Base-by-base conservation (phyloP, 768 basidiomycete species). In the Sarcodon aspratus region DNA sequence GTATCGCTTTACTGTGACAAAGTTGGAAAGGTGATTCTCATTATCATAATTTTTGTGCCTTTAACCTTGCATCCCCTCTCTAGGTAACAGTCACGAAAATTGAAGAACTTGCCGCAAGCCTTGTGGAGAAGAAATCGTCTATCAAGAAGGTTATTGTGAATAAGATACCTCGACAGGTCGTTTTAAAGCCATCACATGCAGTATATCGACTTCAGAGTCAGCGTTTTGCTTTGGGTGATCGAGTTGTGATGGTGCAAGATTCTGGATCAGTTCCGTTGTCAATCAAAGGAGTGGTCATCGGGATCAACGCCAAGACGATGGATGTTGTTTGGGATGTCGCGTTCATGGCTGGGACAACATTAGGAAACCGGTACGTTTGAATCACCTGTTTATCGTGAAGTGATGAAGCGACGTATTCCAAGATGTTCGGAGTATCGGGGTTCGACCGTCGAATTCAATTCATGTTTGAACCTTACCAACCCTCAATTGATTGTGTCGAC, bases 271-370 rank as follows among this genome's bases (percentile, higher is more conserved):
- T 98, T 0, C 92, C 94, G 1, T 70, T 98, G 11, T 80, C 82
- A 1, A 84, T 82, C 46, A 97, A 95, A 66, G 96, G 96, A 17
- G 90, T 95, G 12, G 93, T 98, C 21, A 78, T 98, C 47, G 90
- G 94, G 11, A 66, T 99, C 58, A 89, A 83, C 57, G 67, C 82
- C 2, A 87, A 84, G 59, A 79, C 85, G 3, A 85, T 98, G 76
- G 96, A 98, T 62, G 85, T 98, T 18, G 76, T 95, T 0, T 98
- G 96, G 89, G 96, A 99, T 62, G 82, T 85, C 18, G 76, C 91
- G 1, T 98, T 99, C 67, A 89, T 99, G 79, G 82, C 91, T 17
- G 96, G 96, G 7, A 74, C 76, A 2, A 96, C 88, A 0, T 69
- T 98, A 9, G 80, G 82, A 3, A 89, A 88, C 57, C 73, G 93